Evolutionary conservation across 441 rosid genomes (phyloP).

Genomic region (Macaranga tanarius): DNA sequence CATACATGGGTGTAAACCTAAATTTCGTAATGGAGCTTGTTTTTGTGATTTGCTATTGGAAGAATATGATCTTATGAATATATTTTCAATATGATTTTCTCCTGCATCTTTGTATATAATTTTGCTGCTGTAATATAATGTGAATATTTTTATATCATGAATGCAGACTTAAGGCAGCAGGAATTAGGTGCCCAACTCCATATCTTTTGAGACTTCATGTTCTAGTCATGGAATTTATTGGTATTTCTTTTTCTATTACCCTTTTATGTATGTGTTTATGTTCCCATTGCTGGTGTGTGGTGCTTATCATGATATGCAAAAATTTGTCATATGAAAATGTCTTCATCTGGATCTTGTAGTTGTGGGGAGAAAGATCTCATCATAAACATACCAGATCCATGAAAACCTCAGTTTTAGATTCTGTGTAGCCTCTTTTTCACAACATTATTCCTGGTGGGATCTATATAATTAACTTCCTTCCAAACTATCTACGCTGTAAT

Average conservation of each 20-base stretch:
- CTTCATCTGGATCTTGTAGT: not conserved
- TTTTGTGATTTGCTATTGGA: not conserved
- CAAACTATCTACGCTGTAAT: not conserved
- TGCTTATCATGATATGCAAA: not conserved
- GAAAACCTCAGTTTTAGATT: not conserved
- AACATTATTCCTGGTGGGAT: not conserved
- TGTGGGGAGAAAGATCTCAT: not conserved
- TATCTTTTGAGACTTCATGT: constrained; percentile 81
- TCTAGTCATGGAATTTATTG: constrained; percentile 97
- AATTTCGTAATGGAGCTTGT: constrained; percentile 5
- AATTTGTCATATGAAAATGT: not conserved
- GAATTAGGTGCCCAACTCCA: constrained; percentile 86
- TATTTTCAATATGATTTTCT: not conserved
- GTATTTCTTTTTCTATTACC: constrained; percentile 30
- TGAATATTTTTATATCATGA: not conserved
- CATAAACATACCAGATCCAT: not conserved
- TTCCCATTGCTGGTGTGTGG: not conserved
- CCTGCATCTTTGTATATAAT: not conserved
- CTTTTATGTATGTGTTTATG: too few species aligned
- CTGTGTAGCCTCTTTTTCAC: not conserved
- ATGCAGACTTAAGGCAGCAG: constrained; percentile 84
- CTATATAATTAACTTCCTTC: not conserved
- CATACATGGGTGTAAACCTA: not conserved
- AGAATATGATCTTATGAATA: not conserved
- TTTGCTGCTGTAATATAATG: constrained; percentile 7